Conservation (phyloP, 2,329 filamentous ascomycete genomes). For the Aspergillus ochraceoroseus region DNA sequence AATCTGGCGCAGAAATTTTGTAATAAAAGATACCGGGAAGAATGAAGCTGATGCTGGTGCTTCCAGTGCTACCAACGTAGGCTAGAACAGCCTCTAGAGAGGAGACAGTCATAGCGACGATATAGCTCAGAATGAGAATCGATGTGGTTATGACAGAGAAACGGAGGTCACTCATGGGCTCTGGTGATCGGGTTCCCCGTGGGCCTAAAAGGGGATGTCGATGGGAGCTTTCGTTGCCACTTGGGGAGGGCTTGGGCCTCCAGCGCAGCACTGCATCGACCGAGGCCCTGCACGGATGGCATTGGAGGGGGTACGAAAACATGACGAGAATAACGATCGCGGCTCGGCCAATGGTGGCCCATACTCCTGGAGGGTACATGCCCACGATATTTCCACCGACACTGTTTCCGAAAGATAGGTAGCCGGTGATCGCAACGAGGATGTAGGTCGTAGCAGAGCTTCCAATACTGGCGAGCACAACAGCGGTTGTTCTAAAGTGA, state of each 20-base stretch:
- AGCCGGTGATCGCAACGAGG: constrained; percentile 88
- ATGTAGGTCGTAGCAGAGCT: constrained; percentile 83
- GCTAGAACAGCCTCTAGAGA: constrained; percentile 87
- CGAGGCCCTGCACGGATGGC: constrained; percentile 93
- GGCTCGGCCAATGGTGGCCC: constrained; percentile 86
- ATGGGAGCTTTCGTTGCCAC: constrained; percentile 41
- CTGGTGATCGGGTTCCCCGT: constrained; percentile 43
- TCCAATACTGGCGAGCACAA: constrained; percentile 79
- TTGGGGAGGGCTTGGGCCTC: constrained; percentile 55
- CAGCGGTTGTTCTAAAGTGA: constrained; percentile 68
- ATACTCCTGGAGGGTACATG: constrained; percentile 75
- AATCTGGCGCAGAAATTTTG: constrained; percentile 90
- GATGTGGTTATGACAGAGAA: constrained; percentile 85
- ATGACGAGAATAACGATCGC: constrained; percentile 95
- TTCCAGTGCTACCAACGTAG: constrained; percentile 91
- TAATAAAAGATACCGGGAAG: constrained; percentile 96
- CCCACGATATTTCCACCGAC: constrained; percentile 89
- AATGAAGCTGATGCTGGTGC: constrained; percentile 94
- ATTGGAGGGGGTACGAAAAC: constrained; percentile 92
- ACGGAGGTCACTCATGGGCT: constrained; percentile 74
- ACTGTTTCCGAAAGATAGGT: constrained; percentile 87
- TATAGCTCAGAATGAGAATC: constrained; percentile 79
- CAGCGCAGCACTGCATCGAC: constrained; percentile 91
- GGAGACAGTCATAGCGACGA: constrained; percentile 83
- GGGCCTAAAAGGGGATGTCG: constrained; percentile 39